Percentiles rank a stretch among this genome's conserved stretches.
phyloP scores from a whole-genome alignment of 164 flowering plant species.

The Hamamelis virginiana region DNA sequence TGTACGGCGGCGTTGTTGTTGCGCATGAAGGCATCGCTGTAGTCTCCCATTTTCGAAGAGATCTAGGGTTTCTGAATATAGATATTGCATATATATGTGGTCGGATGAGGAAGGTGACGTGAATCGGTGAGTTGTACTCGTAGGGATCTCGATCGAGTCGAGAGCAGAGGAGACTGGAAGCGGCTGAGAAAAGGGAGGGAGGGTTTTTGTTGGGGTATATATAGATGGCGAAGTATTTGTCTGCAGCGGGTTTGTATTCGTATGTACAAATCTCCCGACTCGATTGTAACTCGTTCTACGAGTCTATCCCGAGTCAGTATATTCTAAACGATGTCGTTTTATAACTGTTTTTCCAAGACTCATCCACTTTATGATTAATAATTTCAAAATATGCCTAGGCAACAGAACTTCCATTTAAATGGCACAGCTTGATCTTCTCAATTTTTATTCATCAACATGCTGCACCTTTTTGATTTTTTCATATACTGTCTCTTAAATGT shows the following conservation, averaged over 20 bases:
- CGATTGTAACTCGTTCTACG: background rate
- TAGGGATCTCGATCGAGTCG: background rate
- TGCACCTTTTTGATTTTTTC: no score
- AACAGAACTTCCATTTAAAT: no score
- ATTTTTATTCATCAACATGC: no score
- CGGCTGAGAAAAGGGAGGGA: background rate
- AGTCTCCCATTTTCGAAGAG: constrained; percentile 64
- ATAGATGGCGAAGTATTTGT: background rate
- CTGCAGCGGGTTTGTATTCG: background rate
- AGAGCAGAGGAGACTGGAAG: background rate
- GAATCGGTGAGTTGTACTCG: background rate
- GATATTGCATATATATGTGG: background rate
- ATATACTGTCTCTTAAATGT: no score
- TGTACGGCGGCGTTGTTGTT: constrained; percentile 77
- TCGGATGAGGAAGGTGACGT: background rate
- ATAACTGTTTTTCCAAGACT: background rate
- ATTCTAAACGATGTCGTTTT: background rate
- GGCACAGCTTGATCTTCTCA: no score
- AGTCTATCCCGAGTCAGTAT: background rate
- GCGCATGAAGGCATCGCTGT: constrained; percentile 77
- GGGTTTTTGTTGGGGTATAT: constrained; percentile 10
- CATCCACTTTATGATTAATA: no score
- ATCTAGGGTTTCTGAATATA: constrained; percentile 29
- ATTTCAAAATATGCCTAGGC: no score
- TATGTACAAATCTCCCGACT: background rate